A percentile compares a stretch with the other conserved stretches of the same genome.
Conservation (phyloP, 1,139 yeast species). For the Torulaspora pretoriensis region DNA sequence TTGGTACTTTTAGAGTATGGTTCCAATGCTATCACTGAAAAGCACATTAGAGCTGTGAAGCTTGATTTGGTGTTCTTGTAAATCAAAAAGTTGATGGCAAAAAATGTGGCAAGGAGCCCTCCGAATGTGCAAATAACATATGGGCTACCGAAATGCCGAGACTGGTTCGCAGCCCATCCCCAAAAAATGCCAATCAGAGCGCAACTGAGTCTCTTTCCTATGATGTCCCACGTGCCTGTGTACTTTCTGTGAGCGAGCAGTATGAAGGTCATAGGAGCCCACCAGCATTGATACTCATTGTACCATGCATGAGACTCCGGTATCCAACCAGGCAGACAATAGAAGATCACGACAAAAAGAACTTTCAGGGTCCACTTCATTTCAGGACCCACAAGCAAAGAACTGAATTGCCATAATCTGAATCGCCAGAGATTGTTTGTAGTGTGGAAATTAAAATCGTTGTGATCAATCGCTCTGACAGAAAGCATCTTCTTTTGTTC, state of each 20-base stretch:
- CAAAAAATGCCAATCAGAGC: conserved; percentile 44
- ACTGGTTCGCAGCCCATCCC: conserved; percentile 45
- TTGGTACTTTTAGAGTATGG: conserved; percentile 24
- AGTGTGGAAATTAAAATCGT: conserved; percentile 40
- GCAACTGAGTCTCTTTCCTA: conserved; percentile 36
- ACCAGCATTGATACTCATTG: conserved; percentile 41
- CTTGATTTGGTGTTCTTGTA: conserved; percentile 42
- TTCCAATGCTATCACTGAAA: conserved; percentile 41
- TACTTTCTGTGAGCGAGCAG: conserved; percentile 43
- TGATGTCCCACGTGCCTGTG: conserved; percentile 41
- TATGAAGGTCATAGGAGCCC: conserved; percentile 42
- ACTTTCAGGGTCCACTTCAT: conserved; percentile 44
- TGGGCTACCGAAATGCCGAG: conserved; percentile 39
- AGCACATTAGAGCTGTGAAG: conserved; percentile 40
- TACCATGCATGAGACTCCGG: conserved; percentile 42
- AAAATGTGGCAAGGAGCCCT: conserved; percentile 37
- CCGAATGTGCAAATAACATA: conserved; percentile 43
- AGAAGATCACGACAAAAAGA: conserved; percentile 37
- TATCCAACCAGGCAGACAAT: conserved; percentile 45
- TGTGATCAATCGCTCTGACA: conserved; percentile 39
- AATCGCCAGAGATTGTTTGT: conserved; percentile 37
- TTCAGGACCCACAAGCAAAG: conserved; percentile 38
- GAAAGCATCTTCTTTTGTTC: conserved; percentile 17
- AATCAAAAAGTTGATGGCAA: conserved; percentile 38
- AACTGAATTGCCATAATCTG: conserved; percentile 40